These are phyloP conservation scores for Russula brevipes DNA, from an alignment of 768 basidiomycete species.

Conservation along the genomic window DNA sequence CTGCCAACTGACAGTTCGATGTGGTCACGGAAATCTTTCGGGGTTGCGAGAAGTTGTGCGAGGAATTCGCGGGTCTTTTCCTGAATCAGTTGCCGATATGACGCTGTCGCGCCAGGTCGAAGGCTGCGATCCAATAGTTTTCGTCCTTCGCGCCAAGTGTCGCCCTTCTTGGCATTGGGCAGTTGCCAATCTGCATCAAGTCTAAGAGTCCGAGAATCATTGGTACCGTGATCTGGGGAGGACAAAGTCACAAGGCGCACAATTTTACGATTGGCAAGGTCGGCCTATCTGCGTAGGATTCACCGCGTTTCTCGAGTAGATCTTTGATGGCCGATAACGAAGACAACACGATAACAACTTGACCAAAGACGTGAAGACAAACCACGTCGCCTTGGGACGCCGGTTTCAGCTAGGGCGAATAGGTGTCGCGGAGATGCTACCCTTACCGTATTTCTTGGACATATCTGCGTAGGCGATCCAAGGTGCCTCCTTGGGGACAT, in stretches of 20 bases:
- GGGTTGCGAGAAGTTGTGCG: not conserved
- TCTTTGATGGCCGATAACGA: slow-evolving; percentile 1
- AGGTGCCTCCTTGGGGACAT: not conserved
- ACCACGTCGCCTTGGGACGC: not conserved
- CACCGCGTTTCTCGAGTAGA: slow-evolving; percentile 1
- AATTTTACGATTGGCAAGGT: not conserved
- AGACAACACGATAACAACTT: not conserved
- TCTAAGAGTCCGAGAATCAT: not conserved
- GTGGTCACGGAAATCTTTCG: not conserved
- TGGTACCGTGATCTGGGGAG: not conserved
- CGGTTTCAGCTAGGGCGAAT: not conserved
- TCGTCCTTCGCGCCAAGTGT: slow-evolving; percentile 2
- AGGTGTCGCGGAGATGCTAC: not conserved
- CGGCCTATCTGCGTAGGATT: slow-evolving; percentile 21
- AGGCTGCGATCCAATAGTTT: slow-evolving; percentile 1
- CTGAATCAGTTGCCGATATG: not conserved
- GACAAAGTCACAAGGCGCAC: not conserved
- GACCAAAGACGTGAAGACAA: not conserved
- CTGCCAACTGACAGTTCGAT: not conserved
- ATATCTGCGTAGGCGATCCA: not conserved
- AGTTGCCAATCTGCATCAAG: not conserved
- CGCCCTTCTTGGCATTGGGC: not conserved
- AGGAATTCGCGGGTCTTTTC: not conserved
- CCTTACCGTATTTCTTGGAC: slow-evolving; percentile 1
- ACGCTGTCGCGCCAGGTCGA: not conserved